A percentile compares a stretch with the other conserved stretches of the same genome.
These are phyloP conservation scores for Eimeria acervulina DNA, from an alignment of 169 alveolate genomes.

Conservation along the genomic window DNA sequence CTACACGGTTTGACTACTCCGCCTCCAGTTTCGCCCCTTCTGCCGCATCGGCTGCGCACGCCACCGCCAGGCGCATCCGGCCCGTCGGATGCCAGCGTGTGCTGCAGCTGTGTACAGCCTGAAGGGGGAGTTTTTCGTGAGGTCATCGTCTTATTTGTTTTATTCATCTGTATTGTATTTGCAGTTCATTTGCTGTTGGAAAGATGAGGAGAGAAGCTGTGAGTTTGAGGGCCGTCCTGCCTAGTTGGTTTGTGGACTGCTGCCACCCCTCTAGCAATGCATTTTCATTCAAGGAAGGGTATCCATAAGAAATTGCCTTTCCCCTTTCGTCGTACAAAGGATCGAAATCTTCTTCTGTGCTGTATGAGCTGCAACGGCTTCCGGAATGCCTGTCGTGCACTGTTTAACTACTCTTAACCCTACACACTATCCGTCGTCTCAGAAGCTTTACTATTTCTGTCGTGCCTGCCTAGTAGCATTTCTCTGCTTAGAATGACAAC, in stretches of 20 bases:
- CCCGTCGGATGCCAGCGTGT: not conserved
- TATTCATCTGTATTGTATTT: not conserved
- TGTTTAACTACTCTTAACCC: not conserved
- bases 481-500: not conserved
- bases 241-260: slow-evolving; percentile 1
- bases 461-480: no score
- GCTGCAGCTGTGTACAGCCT: slow-evolving; percentile 1
- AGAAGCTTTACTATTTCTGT: not conserved
- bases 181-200: not conserved
- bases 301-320: not conserved
- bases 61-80: slow-evolving; percentile 60
- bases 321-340: not conserved
- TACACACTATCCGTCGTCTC: not conserved
- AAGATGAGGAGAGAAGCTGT: slow-evolving; percentile 52
- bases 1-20: not conserved
- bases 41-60: slow-evolving; percentile 41
- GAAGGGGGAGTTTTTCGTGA: not conserved
- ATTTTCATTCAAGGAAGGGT: not conserved
- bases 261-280: not conserved
- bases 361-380: not conserved
- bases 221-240: not conserved
- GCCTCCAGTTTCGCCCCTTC: not conserved
- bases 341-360: not conserved
- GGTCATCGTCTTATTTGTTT: not conserved
- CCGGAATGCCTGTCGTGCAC: not conserved